Base-by-base conservation (phyloP, 306 rosid genomes). In the Senna tora region DNA sequence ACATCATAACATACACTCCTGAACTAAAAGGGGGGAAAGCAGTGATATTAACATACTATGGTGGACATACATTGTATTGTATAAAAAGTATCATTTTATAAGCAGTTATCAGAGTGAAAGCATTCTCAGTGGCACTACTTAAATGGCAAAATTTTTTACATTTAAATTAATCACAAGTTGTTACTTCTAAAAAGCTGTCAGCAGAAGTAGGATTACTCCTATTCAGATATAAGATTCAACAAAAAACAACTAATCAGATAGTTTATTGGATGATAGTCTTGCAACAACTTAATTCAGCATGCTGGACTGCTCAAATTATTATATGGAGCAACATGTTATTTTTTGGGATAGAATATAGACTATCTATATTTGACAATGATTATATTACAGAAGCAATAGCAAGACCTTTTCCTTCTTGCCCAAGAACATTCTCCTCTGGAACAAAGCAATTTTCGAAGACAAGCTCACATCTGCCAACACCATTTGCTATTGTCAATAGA, bases 1-100 rank as follows among this genome's bases (percentile, higher is more conserved):
- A 91, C 98, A 94, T 91, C 97, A 93, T 84, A 69, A 94, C 97
- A 80, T 94, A 91, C 62, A 94, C 98, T 75, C 98, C 98, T 91
- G 91, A 80, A 74, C 74, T 47, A 65, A 66, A 83, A 9, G 13
- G 54, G 39, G 0, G 7, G 9, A 57, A 58, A 78, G 64, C 42
- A 54, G 45, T 61, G 25, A 52, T 22, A 58, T 57, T 51, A 65
- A 21, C 38, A 71, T 73, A 32, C 55, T 19, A 25, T 55, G 34
- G 10, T 46, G 58, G 67, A 64, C 10, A 19, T 22, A 32, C n/a
- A 33, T 33, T n/a, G 5, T 19, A 57, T 39, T 7, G 15, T 16
- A 42, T 51, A 49, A 21, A 46, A 22, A 25, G 25, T 16, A 17
- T 25, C n/a, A 53, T 73, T 47, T 50, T 19, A 50, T 22, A 49